Evolutionary conservation across 441 rosid genomes (phyloP), one percentile per base, ranked within the genome.

Genomic region (Pelargonium cotyledonis): DNA sequence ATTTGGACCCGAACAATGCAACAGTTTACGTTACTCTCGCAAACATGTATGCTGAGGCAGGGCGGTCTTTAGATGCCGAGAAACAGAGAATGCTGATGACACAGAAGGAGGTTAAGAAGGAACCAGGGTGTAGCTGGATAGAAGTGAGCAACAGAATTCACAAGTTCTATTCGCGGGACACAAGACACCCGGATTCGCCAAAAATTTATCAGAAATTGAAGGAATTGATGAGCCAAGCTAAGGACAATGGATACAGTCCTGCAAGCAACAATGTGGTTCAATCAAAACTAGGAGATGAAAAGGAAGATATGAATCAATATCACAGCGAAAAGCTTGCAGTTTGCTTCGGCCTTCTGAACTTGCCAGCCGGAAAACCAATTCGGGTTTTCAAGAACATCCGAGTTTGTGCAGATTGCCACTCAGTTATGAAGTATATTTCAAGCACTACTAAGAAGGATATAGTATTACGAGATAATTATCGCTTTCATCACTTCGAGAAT

Each of bases 1-100:
- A 84, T 77, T 84, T 94, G 18, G 95, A 94, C 75, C 98, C 96
- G 23, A 79, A 58, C 63, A 87, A 85, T 83, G 77, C 84, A 88
- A 87, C 67, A 77, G 71, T 78, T 76, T 89, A 61, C 40, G 75
- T 78, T 72, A 35, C 69, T 58, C 44, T 91, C 78, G 78, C 92
- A 6, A 78, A 80, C 77, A 70, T 94, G 67, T 84, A 88, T 65
- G 95, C 92, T 61, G 79, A 81, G 72, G 79, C 78, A 67, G 94
- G 92, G 31, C 84, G 80, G 61, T 85, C 89, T 92, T 85, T 68
- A 55, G 72, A 73, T 58, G 89, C 83, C 62, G 78, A 76, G 12
- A 82, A 74, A 74, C 72, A 81, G 73, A 91, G 88, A 82, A 90
- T 80, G 73, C 72, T 69, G 76, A 66, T 74, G 70, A 84, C 83